A percentile compares a stretch with the other conserved stretches of the same genome.
These are phyloP conservation scores for Termitomyces heimii DNA, from an alignment of 768 basidiomycete species.

Conservation along the genomic window DNA sequence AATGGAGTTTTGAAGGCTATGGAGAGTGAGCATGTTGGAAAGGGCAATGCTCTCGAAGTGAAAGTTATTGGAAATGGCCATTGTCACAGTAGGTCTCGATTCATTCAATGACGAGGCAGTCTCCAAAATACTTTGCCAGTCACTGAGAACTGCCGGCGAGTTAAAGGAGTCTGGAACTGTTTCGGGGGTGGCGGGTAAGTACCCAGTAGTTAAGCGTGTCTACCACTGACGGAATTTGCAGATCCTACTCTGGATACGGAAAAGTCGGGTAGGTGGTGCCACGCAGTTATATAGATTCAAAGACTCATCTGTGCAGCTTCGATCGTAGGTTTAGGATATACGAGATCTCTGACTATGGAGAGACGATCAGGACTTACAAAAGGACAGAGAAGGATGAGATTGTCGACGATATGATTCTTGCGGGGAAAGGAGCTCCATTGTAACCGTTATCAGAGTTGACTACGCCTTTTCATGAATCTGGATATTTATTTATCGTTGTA, in stretches of 20 bases:
- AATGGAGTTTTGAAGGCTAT: conserved; percentile 68
- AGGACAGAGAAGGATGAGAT: conserved; percentile 67
- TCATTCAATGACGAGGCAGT: background rate
- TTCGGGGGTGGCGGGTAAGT: conserved; percentile 81
- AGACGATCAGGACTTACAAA: conserved; percentile 88
- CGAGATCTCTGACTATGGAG: conserved; percentile 84
- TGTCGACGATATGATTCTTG: conserved; percentile 57
- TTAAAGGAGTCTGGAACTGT: conserved; percentile 87
- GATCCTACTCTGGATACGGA: conserved; percentile 80
- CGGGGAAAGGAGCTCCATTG: conserved; percentile 42
- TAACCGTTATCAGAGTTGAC: conserved; percentile 11
- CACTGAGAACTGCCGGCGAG: conserved; percentile 83
- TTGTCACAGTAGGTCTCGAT: conserved; percentile 58
- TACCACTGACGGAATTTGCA: conserved; percentile 16
- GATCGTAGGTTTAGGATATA: conserved; percentile 89
- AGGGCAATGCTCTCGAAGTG: conserved; percentile 54
- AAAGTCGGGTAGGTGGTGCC: conserved; percentile 54
- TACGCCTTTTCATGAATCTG: background rate
- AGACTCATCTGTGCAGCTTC: conserved; percentile 43
- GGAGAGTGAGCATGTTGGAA: conserved; percentile 60
- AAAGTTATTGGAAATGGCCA: conserved; percentile 92
- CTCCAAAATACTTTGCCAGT: conserved; percentile 34
- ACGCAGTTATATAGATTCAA: background rate
- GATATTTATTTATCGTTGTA: conserved; percentile 2
- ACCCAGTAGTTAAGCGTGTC: background rate